These are phyloP conservation scores for Tylopilus intermedius DNA, from an alignment of 768 basidiomycete species.

Conservation along the genomic window DNA sequence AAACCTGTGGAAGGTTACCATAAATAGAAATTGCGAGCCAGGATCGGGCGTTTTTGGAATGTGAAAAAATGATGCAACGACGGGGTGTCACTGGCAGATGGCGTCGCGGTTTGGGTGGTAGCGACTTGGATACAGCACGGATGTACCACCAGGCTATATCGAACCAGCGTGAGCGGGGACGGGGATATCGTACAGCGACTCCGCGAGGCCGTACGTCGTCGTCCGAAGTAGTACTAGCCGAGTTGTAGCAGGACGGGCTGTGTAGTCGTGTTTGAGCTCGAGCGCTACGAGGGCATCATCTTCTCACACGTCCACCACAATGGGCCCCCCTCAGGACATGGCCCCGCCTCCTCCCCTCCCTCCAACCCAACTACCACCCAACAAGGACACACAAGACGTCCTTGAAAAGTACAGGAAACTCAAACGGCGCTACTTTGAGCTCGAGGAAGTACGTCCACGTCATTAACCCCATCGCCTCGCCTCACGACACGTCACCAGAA, in stretches of 20 bases:
- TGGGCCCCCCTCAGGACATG: conserved; percentile 43
- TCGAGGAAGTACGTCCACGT: conserved; percentile 56
- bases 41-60: conserved; percentile 20
- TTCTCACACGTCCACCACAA: conserved; percentile 32
- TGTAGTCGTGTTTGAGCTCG: conserved; percentile 34
- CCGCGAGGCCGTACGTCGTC: background rate
- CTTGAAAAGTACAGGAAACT: conserved; percentile 61
- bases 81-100: conserved; percentile 10
- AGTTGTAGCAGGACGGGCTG: conserved; percentile 14
- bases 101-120: background rate
- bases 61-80: conserved; percentile 21
- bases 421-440: conserved; percentile 61
- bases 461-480: background rate
- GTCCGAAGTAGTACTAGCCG: conserved; percentile 5
- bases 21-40: conserved; percentile 21
- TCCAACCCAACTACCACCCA: conserved; percentile 27
- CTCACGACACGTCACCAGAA: conserved; percentile 35
- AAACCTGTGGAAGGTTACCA: conserved; percentile 13
- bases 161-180: background rate
- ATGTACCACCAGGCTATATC: background rate
- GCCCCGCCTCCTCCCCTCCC: conserved; percentile 38
- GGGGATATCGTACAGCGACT: background rate
- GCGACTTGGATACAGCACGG: too few species aligned
- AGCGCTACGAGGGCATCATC: background rate
- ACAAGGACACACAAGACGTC: conserved; percentile 43